Evolutionary conservation across 2,329 filamentous ascomycete genomes (phyloP).

Genomic region (Cercospora zeae-maydis): DNA sequence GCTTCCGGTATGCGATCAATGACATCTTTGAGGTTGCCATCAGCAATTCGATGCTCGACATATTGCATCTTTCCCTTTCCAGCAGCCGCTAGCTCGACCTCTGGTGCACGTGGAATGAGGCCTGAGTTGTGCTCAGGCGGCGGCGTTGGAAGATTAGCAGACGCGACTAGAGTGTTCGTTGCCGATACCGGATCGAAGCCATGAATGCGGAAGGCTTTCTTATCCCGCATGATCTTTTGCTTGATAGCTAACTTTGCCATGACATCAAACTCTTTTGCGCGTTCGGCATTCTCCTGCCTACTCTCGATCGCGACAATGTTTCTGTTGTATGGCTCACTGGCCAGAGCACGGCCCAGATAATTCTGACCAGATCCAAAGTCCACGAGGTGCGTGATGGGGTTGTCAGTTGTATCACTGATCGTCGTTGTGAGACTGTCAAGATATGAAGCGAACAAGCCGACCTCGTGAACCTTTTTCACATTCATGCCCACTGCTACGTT

Average conservation of each 20-base stretch:
- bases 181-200: slow-evolving; percentile 27
- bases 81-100: slow-evolving; percentile 37
- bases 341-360: slow-evolving; percentile 84
- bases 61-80: slow-evolving; percentile 67
- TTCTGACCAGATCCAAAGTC: slow-evolving; percentile 98
- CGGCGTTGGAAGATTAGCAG: slow-evolving; percentile 24
- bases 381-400: slow-evolving; percentile 73
- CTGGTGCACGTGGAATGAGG: slow-evolving; percentile 10
- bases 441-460: slow-evolving; percentile 83
- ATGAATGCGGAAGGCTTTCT: slow-evolving; percentile 65
- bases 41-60: slow-evolving; percentile 68
- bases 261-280: slow-evolving; percentile 81
- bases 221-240: slow-evolving; percentile 72
- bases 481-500: slow-evolving; percentile 88
- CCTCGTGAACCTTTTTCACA: slow-evolving; percentile 91
- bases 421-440: slow-evolving; percentile 64
- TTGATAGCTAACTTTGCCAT: slow-evolving; percentile 71
- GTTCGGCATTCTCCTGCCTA: slow-evolving; percentile 77
- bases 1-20: slow-evolving; percentile 49
- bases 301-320: slow-evolving; percentile 90
- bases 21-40: slow-evolving; percentile 67
- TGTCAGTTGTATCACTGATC: slow-evolving; percentile 47
- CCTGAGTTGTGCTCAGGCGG: slow-evolving; percentile 18
- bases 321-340: slow-evolving; percentile 78
- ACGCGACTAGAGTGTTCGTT: slow-evolving; percentile 11